phyloP scores from a whole-genome alignment of 1,284 basidiomycete species.

The Sutorius eximius region DNA sequence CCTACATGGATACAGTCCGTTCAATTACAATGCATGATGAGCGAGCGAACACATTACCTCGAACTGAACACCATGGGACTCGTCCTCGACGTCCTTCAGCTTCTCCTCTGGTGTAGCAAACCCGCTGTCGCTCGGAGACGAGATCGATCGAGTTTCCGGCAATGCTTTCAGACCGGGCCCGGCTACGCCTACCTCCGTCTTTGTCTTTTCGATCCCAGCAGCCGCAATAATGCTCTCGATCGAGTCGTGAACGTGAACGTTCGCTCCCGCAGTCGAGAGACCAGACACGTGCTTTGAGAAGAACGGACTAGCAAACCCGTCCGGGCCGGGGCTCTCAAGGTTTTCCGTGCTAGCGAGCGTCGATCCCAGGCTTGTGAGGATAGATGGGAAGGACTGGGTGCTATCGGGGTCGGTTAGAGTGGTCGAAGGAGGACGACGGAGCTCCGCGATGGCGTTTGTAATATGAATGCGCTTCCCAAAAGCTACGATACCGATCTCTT shows the following conservation, averaged over 20 bases:
- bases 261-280: conserved; percentile 28
- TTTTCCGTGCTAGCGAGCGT: conserved; percentile 31
- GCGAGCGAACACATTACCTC: conserved; percentile 47
- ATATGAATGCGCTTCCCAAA: conserved; percentile 95
- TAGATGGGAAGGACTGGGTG: conserved; percentile 28
- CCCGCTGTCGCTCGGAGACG: conserved; percentile 63
- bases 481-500: conserved; percentile 89
- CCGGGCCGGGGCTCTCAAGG: conserved; percentile 41
- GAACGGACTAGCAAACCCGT: conserved; percentile 24
- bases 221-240: conserved; percentile 13
- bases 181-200: conserved; percentile 10
- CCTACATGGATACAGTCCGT: conserved; percentile 31
- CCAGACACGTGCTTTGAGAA: conserved; percentile 26
- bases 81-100: conserved; percentile 35
- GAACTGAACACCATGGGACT: conserved; percentile 62
- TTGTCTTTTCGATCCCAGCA: conserved; percentile 19
- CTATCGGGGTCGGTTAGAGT: conserved; percentile 40
- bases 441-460: conserved; percentile 88
- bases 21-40: background rate
- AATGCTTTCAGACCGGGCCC: conserved; percentile 26
- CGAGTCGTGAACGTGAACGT: conserved; percentile 23
- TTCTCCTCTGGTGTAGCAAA: conserved; percentile 35
- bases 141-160: conserved; percentile 46
- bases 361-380: conserved; percentile 1
- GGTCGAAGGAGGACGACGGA: conserved; percentile 67